A percentile compares a stretch with the other conserved stretches of the same genome.
Evolutionary conservation across 2,329 filamentous ascomycete genomes (phyloP).

Genomic region (Pseudocercospora musae): DNA sequence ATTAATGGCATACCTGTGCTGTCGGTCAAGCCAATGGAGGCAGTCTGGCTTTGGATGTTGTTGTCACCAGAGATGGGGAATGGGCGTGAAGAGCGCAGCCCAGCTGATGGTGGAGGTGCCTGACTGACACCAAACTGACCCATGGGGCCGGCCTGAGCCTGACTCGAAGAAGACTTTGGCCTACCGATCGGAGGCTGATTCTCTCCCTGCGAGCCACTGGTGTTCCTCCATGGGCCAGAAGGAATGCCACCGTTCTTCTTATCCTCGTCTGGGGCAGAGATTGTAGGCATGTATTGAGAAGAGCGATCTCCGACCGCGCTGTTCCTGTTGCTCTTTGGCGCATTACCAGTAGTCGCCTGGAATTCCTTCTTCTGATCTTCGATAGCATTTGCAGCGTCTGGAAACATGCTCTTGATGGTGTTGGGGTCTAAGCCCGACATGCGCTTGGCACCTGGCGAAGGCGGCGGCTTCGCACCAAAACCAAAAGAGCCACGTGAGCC

Average conservation of each 20-base stretch:
- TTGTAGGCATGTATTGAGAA: slow-evolving; percentile 66
- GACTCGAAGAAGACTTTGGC: slow-evolving; percentile 75
- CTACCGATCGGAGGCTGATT: slow-evolving; percentile 56
- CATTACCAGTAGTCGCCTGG: slow-evolving; percentile 88
- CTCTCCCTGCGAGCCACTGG: slow-evolving; percentile 45
- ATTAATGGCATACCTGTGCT: slow-evolving; percentile 68
- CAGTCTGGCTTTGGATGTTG: slow-evolving; percentile 77
- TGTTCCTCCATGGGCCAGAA: slow-evolving; percentile 73
- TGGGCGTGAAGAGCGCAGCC: slow-evolving; percentile 76
- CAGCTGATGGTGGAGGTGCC: slow-evolving; percentile 68
- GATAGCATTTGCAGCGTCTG: slow-evolving; percentile 96
- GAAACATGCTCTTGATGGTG: slow-evolving; percentile 98
- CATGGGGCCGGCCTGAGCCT: slow-evolving; percentile 65
- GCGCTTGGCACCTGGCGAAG: slow-evolving; percentile 76
- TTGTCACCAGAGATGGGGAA: slow-evolving; percentile 62
- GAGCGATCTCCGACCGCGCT: slow-evolving; percentile 75
- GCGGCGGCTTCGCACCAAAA: slow-evolving; percentile 62
- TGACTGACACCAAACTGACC: slow-evolving; percentile 78
- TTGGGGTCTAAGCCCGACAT: slow-evolving; percentile 91
- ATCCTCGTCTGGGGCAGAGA: slow-evolving; percentile 65
- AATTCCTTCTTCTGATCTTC: slow-evolving; percentile 97
- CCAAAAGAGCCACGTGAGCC: slow-evolving; percentile 81
- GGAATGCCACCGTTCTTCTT: slow-evolving; percentile 63
- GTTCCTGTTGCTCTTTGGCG: slow-evolving; percentile 87
- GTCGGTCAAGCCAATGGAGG: slow-evolving; percentile 35